Percentiles rank a stretch among this genome's conserved stretches.
These are phyloP conservation scores for Vanilla planifolia DNA, from an alignment of 106 monocot species.

Conservation along the genomic window DNA sequence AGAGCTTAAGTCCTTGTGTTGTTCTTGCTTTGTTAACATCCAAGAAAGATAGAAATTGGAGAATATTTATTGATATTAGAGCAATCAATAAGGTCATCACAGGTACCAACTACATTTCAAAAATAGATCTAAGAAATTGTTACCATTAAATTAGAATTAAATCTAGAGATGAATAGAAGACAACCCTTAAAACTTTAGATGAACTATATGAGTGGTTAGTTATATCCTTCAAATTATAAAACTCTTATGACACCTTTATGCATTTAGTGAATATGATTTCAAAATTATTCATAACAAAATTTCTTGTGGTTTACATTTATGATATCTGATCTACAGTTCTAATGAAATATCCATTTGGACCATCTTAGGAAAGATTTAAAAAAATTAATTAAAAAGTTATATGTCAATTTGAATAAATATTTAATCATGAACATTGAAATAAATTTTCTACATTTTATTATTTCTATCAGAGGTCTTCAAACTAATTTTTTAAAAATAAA, in stretches of 20 bases:
- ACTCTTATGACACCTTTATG: not conserved
- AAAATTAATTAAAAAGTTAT: not conserved
- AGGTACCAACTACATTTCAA: not conserved
- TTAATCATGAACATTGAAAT: no score
- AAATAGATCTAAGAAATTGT: not conserved
- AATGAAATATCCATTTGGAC: not conserved
- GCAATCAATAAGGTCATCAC: not conserved
- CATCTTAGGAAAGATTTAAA: not conserved
- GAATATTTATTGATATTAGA: not conserved
- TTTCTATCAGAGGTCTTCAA: no score
- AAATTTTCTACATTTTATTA: no score
- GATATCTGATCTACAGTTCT: not conserved
- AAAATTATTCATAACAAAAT: not conserved
- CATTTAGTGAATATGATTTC: not conserved
- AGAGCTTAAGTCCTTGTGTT: not conserved
- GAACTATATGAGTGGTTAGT: not conserved
- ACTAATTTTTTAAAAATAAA: no score
- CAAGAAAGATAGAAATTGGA: not conserved
- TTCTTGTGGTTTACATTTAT: not conserved
- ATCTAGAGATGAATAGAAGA: not conserved
- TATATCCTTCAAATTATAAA: not conserved
- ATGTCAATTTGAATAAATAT: no score
- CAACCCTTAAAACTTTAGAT: not conserved
- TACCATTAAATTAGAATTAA: not conserved
- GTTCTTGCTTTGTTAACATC: not conserved